Base-by-base conservation (phyloP, 208 protist genomes). In the Angomonas deanei region DNA sequence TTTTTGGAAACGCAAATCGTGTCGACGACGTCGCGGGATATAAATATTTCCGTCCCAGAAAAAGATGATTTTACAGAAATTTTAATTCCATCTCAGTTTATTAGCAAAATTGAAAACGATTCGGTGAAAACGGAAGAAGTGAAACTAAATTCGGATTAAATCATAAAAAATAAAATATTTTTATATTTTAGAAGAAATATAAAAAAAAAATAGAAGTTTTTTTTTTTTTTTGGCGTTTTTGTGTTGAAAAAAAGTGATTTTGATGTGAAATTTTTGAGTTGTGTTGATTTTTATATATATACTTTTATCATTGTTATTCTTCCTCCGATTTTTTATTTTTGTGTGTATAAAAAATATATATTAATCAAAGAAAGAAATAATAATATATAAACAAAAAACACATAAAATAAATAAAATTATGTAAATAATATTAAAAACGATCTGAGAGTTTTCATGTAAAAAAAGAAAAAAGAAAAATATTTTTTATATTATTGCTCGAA, bases 251-350 rank as follows among this genome's bases (percentile, higher is more conserved):
- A n/a, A 15, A n/a, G 36, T 42, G 15, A n/a, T 42, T n/a, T 42
- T 42, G 15, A 42, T 42, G 36, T 42, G 8, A 15, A 42, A 15
- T 42, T 42, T 42, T 42, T 42, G 8, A n/a, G 34, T 4, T 68
- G 54, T 33, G 38, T 66, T 28, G 17, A 2, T 38, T 11, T 34
- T 38, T 26, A 4, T 61, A 33, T 42, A 31, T 53, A 8, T 13
- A 50, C 23, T 0, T n/a, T 61, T 23, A 28, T 61, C 49, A 15
- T 61, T 24, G 2, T 49, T 49, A 32, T 23, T 28, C 42, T 34
- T 10, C 36, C 23, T 0, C 28, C 33, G 28, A 32, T 32, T 28
- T 56, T 62, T 64, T 70, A 38, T 64, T 58, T 62, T 70, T 42
- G 36, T n/a, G 15, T n/a, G 15, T 42, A 11, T 61, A 53, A 53